Conservation (phyloP, 1,284 basidiomycete genomes). For the Apiotrichum domesticum region DNA sequence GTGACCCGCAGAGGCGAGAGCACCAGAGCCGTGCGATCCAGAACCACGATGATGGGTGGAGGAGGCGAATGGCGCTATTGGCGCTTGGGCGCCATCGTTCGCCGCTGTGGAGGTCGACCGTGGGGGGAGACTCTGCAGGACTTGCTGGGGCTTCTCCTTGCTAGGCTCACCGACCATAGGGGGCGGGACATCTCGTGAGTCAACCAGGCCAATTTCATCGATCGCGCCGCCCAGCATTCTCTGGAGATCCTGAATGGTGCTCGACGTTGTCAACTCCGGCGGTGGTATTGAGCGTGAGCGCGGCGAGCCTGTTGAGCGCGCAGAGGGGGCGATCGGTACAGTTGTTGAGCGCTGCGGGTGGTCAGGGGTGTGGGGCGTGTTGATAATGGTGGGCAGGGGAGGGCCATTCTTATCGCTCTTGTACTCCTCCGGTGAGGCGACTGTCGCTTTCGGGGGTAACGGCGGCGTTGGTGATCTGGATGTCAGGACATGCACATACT, state of each 20-base stretch:
- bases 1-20: not conserved
- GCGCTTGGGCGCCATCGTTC: not conserved
- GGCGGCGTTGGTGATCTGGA: not conserved
- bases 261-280: not conserved
- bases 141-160: constrained; percentile 4
- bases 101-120: not conserved
- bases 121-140: constrained; percentile 1
- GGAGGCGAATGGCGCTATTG: not conserved
- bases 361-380: constrained; percentile 19
- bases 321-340: not conserved
- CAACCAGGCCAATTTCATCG: constrained; percentile 40
- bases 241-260: constrained; percentile 41
- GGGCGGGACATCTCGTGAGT: constrained; percentile 35
- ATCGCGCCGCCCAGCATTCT: constrained; percentile 45
- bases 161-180: constrained; percentile 22
- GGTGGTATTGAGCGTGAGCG: constrained; percentile 1
- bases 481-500: not conserved
- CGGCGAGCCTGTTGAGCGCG: not conserved
- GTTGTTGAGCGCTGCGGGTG: not conserved
- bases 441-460: not conserved
- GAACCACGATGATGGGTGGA: not conserved
- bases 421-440: not conserved
- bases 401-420: not conserved
- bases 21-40: not conserved
- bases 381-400: constrained; percentile 28